Conservation (phyloP, 164 flowering plant species). For the Cinnamomum micranthum region DNA sequence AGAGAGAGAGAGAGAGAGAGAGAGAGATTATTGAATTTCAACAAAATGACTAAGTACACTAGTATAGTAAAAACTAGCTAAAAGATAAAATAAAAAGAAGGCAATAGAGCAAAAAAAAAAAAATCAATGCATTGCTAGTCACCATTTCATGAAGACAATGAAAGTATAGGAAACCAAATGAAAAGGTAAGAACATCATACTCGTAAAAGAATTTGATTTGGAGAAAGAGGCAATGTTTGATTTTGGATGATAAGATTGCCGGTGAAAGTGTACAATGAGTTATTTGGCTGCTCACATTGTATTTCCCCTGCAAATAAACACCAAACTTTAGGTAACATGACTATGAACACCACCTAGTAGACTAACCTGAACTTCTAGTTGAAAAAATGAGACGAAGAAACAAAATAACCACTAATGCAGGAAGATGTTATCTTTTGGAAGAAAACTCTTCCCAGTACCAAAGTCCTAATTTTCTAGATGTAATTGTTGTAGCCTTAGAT, state of each 20-base stretch:
- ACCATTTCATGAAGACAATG: neutral
- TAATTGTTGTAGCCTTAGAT: neutral
- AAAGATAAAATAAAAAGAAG: too few relatives aligned
- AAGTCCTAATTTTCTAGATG: neutral
- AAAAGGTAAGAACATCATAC: slow-evolving; percentile 32
- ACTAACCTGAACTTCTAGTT: too few relatives aligned
- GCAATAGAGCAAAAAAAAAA: too few relatives aligned
- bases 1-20: too few relatives aligned
- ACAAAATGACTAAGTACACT: too few relatives aligned
- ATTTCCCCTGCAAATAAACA: slow-evolving; percentile 61
- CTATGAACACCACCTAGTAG: too few relatives aligned
- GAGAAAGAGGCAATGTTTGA: slow-evolving; percentile 86
- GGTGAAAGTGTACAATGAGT: slow-evolving; percentile 92
- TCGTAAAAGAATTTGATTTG: slow-evolving; percentile 79
- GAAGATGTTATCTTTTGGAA: neutral
- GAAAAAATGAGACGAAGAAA: neutral
- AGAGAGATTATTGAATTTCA: too few relatives aligned
- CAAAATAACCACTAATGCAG: neutral
- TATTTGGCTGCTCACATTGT: slow-evolving; percentile 97
- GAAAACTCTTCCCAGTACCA: neutral
- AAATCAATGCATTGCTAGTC: too few relatives aligned
- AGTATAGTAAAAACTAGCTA: too few relatives aligned
- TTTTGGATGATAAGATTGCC: slow-evolving; percentile 81
- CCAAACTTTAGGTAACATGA: neutral
- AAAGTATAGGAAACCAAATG: neutral